A percentile compares a stretch with the other conserved stretches of the same genome.
Evolutionary conservation across 257 asterid genomes (phyloP).

Genomic region (Fraxinus cuspidata): DNA sequence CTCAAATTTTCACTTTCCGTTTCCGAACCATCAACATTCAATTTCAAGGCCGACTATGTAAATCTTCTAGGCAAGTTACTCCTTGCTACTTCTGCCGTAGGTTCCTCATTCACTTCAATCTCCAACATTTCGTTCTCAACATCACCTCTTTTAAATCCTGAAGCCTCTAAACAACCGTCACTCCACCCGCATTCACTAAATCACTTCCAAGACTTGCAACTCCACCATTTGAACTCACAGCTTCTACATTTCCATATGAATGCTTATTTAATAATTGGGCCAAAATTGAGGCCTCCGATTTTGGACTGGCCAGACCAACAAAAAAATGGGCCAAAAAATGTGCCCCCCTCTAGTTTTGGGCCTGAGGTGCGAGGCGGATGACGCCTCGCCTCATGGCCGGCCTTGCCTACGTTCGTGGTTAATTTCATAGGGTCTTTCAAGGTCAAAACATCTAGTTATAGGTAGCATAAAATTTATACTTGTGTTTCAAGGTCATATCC

Average conservation of each 20-base stretch:
- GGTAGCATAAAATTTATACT: no score
- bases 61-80: conserved; percentile 44
- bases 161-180: conserved; percentile 17
- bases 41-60: conserved; percentile 54
- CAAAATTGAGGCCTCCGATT: no score
- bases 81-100: conserved; percentile 19
- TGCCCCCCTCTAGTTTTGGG: no score
- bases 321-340: no score
- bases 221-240: conserved; percentile 30
- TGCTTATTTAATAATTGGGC: no score
- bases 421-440: no score
- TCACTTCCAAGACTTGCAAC: conserved; percentile 24
- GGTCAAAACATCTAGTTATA: no score
- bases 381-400: no score
- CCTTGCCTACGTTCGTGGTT: no score
- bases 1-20: conserved; percentile 33
- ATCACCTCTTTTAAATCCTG: conserved; percentile 21
- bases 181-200: conserved; percentile 29
- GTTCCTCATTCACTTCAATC: conserved; percentile 61
- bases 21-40: conserved; percentile 35
- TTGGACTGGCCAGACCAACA: no score
- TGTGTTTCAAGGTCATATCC: no score
- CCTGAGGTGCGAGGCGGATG: no score
- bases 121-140: conserved; percentile 49
- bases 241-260: conserved; percentile 27